A percentile compares a stretch with the other conserved stretches of the same genome.
These are phyloP conservation scores for Picochlorum sp. DNA, from an alignment of 139 green algal species.

Conservation along the genomic window DNA sequence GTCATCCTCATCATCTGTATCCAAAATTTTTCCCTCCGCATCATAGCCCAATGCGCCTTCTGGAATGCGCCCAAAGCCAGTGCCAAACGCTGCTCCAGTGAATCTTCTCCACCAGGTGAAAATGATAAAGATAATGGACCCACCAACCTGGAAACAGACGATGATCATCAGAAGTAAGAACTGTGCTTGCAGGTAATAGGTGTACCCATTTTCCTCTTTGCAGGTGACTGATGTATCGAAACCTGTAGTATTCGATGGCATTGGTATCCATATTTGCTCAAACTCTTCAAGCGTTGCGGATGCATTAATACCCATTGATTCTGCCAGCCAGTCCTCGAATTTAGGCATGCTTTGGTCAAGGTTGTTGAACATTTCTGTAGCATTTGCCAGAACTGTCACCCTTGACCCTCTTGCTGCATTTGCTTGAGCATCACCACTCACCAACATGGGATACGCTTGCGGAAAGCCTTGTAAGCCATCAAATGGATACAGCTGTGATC, in stretches of 20 bases:
- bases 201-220: conserved; percentile 15
- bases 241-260: conserved; percentile 9
- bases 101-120: conserved; percentile 13
- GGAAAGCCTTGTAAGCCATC: conserved; percentile 11
- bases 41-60: neutral
- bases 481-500: conserved; percentile 12
- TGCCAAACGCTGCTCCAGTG: conserved; percentile 10
- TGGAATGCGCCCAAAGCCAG: neutral
- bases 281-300: conserved; percentile 14
- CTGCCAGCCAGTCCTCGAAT: conserved; percentile 7
- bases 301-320: conserved; percentile 33
- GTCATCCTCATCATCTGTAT: conserved; percentile 10
- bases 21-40: conserved; percentile 8
- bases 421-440: conserved; percentile 12
- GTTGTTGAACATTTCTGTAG: conserved; percentile 17
- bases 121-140: conserved; percentile 11
- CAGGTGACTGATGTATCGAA: conserved; percentile 16
- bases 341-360: conserved; percentile 13
- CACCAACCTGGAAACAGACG: conserved; percentile 13
- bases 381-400: conserved; percentile 16
- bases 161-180: conserved; percentile 13
- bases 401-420: conserved; percentile 3
- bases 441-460: conserved; percentile 9
- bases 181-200: conserved; percentile 18
- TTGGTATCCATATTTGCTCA: conserved; percentile 8